These are phyloP conservation scores for Cardiospermum halicacabum DNA, from an alignment of 345 rosid species.

Conservation along the genomic window DNA sequence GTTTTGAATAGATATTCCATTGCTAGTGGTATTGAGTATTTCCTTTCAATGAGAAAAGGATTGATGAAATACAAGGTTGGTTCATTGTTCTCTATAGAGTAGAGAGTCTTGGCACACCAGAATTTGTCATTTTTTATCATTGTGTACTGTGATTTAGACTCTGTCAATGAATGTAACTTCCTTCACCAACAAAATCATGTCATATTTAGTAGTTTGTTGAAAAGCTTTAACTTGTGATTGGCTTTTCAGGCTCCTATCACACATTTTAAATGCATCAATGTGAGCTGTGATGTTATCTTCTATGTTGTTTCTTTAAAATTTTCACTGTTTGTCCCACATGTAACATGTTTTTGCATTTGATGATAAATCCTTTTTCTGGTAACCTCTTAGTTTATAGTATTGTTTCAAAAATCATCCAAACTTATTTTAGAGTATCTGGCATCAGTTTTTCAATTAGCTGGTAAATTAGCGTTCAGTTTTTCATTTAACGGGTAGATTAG, in stretches of 20 bases:
- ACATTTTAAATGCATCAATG: slow-evolving; percentile 11
- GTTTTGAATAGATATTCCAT: neutral
- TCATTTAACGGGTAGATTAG: too few species aligned
- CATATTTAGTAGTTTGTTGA: neutral
- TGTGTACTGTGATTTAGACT: neutral
- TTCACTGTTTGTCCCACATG: neutral
- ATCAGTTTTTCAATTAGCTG: too few species aligned
- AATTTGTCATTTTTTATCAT: too few species aligned
- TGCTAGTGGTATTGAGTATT: neutral
- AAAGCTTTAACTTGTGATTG: neutral
- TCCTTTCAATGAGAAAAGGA: too few species aligned
- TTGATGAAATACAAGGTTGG: too few species aligned
- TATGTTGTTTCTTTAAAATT: too few species aligned
- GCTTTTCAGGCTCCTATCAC: neutral
- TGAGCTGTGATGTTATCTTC: neutral
- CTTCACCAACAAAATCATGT: neutral
- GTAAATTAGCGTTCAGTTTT: too few species aligned
- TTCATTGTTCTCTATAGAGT: too few species aligned
- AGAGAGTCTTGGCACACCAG: too few species aligned
- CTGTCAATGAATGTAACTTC: neutral
- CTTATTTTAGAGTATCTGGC: too few species aligned
- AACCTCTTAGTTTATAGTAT: too few species aligned
- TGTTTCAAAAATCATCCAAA: too few species aligned
- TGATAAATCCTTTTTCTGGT: neutral
- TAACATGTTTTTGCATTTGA: neutral